Base-by-base conservation (phyloP, 2,329 filamentous ascomycete species). In the Diaporthe helianthi region DNA sequence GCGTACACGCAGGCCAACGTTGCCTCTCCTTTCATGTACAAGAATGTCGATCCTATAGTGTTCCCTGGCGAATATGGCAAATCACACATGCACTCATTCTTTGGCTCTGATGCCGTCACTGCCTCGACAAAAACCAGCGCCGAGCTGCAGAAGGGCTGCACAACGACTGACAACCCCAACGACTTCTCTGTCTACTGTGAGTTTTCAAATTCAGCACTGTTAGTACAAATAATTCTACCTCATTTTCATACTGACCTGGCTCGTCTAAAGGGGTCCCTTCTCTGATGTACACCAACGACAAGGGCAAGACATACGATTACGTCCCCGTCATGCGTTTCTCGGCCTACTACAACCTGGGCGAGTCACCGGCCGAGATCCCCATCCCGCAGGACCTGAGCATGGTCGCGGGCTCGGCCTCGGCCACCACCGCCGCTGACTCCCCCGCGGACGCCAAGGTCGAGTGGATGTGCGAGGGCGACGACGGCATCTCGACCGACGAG, bases 401-500 rank as follows among this genome's bases (percentile, higher is more conserved):
- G 69, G 80, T 84, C 31, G 83, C 80, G 17, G 76, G 78, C 65
- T 73, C 76, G 26, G 81, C 84, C 6, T 74, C 75, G 51, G 80
- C 81, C 29, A 82, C 79, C 75, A 83, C 83, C 72, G 44, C 44
- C 2, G 13, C 9, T 4, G 46, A 58, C n/a, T 70, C 74, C 63
- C 66, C 71, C 19, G 67, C 71, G 33, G 71, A 73, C 24, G 74
- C 75, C 36, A 70, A 73, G 65, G 69, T 73, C 68, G 52, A 71
- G 31, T 76, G 73, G 73, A 71, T 74, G 60, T 74, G 73, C 67
- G 73, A 74, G 69, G 69, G 66, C 41, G 72, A 73, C 68, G 41
- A 60, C 46, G 69, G 71, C 67, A 70, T 66, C 38, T 69, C 60
- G 77, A 89, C 90, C 3, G 84, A 92, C 26, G 90, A 89, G 10